Evolutionary conservation across 257 asterid species (phyloP), one percentile per base, ranked within the genome.

Genomic region (Solanum corneliomulleri): DNA sequence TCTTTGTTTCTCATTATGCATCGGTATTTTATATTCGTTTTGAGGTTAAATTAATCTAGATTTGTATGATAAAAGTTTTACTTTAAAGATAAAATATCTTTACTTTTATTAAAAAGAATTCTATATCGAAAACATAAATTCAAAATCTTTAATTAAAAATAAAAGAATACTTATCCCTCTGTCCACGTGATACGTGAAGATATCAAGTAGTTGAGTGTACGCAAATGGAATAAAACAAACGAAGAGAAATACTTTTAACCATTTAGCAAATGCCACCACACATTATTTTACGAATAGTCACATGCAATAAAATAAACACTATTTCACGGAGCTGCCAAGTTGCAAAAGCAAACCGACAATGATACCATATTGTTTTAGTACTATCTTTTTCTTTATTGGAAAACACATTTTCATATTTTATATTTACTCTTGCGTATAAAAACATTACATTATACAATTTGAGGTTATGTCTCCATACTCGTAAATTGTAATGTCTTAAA

Each of bases 81-180:
- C 31, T 62, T 49, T 23, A n/a, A 62, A 23, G 15, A 10, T 62
- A 62, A 62, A 60, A 23, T 0, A 2, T 62, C 8, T n/a, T 62
- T 62, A 62, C 2, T 2, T 62, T 4, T n/a, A 62, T 0, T n/a
- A 62, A 62, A n/a, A 62, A 5, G 4, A 62, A n/a, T 0, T n/a
- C 0, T 1, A 62, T 62, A 62, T n/a, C 8, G 0, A 11, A 1
- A 64, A 64, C 0, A 5, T 1, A 64, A n/a, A 64, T 64, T 0
- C 1, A 23, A 62, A 62, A 0, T 0, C 0, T n/a, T 2, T 62
- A 11, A 11, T 64, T n/a, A 64, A 64, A 2, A 64, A 64, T n/a
- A n/a, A 11, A n/a, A 4, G 0, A n/a, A 64, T 64, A 64, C 2
- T 64, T 64, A 64, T n/a, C 3, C 5, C 3, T n/a, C 31, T 1